Evolutionary conservation across 1,284 basidiomycete genomes (phyloP).

Genomic region (Microbotryum scabiosae): DNA sequence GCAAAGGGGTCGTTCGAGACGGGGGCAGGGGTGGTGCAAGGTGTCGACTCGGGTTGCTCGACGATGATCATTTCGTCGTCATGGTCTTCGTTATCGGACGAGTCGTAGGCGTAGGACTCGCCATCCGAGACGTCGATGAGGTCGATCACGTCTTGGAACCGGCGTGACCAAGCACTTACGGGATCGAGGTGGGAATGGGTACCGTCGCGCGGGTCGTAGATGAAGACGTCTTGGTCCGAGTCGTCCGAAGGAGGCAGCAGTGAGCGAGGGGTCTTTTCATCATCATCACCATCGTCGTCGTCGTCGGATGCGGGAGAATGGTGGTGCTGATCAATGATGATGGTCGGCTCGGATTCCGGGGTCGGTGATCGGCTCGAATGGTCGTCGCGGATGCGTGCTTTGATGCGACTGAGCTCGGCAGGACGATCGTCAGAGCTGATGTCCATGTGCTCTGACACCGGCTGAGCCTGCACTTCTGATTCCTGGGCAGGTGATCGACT

Average conservation of each 20-base stretch:
- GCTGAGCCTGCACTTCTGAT: too few species aligned
- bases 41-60: background rate
- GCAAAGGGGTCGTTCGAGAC: background rate
- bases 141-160: too few species aligned
- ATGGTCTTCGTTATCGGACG: background rate
- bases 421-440: conserved; percentile 6
- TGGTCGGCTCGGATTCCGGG: background rate
- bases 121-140: background rate
- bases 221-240: too few species aligned
- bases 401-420: background rate
- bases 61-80: background rate
- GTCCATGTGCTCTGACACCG: conserved; percentile 3
- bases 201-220: too few species aligned
- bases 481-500: too few species aligned
- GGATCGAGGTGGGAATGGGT: too few species aligned
- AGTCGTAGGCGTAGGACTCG: background rate
- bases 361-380: conserved; percentile 1
- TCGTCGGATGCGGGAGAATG: background rate
- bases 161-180: too few species aligned
- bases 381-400: background rate
- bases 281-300: background rate
- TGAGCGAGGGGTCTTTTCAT: background rate
- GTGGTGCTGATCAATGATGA: background rate
- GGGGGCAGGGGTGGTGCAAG: background rate
- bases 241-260: background rate